Base-by-base conservation (phyloP, 108 stramenopile genomes). In the Nitzschia sp. region DNA sequence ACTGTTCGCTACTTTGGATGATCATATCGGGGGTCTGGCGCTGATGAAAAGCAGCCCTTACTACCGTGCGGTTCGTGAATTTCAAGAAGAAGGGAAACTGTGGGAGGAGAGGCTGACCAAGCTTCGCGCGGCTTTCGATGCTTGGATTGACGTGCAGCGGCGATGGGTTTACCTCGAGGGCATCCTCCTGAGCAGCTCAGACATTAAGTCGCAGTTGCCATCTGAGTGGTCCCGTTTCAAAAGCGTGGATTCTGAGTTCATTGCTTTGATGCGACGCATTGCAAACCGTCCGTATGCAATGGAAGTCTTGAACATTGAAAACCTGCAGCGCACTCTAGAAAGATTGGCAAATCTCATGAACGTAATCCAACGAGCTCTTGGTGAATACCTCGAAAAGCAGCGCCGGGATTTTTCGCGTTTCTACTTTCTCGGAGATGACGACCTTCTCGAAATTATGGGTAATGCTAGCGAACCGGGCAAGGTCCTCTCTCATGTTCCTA, bases 341-440 rank as follows among this genome's bases (percentile, higher is more conserved):
- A 80, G 97, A 31, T 81, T 97, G 29, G 85, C 85, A 3, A 92
- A 86, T 71, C 65, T 95, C 8, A 93, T 98, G 91, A 74, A 61
- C 5, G 90, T 94, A 25, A 97, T 98, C 47, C 99, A 99, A 71
- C 80, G 88, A 63, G 97, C 98, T 22, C 85, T 99, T 13, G 98
- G 98, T 41, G 94, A 97, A 48, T 99, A 98, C 76, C 81, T 99
- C 27, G 96, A 96, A 58, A 95, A 92, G 53, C 97, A 98, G 78
- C 83, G 99, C 34, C 83, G 85, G 53, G 91, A 90, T 44, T 98
- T 99, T 76, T 79, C 90, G 45, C 93, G 99, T 5, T 99, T 99
- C 69, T 99, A 97, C 77, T 99, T 99, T 71, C 93, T 99, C 28
- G 98, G 98, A 36, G 98, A 99, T 68, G 98, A 99, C 45, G 98